Evolutionary conservation across 305 asterid genomes (phyloP).

Genomic region (Fraxinus floribunda): DNA sequence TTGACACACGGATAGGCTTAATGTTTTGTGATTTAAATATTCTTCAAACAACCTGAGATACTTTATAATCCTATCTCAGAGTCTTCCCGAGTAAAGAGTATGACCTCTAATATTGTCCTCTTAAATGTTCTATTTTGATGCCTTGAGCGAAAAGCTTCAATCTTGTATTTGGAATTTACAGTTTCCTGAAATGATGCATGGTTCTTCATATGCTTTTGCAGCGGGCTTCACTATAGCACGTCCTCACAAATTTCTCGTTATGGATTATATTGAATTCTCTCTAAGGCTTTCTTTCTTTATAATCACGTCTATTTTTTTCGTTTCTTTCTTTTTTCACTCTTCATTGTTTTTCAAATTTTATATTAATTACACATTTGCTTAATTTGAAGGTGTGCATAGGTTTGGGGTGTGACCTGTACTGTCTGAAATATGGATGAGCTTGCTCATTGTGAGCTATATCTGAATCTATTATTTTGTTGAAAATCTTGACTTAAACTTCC

Average conservation of each 20-base stretch:
- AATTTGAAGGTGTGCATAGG: slow-evolving; percentile 10
- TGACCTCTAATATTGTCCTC: slow-evolving; percentile 1
- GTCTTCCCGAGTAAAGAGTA: neutral
- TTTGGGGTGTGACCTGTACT: slow-evolving; percentile 16
- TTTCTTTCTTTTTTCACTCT: neutral
- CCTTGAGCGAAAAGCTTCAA: neutral
- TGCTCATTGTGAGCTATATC: slow-evolving; percentile 19
- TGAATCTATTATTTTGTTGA: slow-evolving; percentile 11
- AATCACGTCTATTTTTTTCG: neutral
- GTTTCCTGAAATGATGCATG: slow-evolving; percentile 4
- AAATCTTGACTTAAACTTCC: slow-evolving; percentile 6
- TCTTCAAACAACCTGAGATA: neutral
- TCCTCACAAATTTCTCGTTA: neutral
- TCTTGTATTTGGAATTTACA: neutral
- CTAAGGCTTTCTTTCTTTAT: neutral
- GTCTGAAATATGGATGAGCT: slow-evolving; percentile 12
- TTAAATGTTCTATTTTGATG: neutral
- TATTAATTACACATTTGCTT: neutral
- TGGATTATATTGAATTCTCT: slow-evolving; percentile 11
- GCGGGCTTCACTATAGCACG: slow-evolving; percentile 10
- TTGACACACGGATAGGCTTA: slow-evolving; percentile 7
- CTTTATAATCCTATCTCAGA: neutral
- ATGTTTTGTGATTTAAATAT: neutral
- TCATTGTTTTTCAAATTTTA: slow-evolving; percentile 8
- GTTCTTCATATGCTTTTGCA: neutral